A percentile compares a stretch with the other conserved stretches of the same genome.
These are phyloP conservation scores for Volvariella volvacea DNA, from an alignment of 1,284 basidiomycete genomes.

Conservation along the genomic window DNA sequence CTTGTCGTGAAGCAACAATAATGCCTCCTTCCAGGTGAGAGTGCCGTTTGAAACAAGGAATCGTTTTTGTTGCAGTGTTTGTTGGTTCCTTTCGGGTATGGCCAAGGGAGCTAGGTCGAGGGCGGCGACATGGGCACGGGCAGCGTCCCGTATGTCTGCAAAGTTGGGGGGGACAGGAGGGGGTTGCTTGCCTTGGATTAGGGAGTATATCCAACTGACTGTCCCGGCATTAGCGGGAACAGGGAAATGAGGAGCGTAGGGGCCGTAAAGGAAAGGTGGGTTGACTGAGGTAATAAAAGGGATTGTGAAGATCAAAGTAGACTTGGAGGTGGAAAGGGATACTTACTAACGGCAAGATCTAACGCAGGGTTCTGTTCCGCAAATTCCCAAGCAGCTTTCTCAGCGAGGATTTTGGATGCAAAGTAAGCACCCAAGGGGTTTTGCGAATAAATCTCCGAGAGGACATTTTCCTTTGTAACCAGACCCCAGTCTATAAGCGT, in stretches of 20 bases:
- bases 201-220: conserved; percentile 1
- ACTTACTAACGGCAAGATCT: conserved; percentile 14
- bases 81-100: conserved; percentile 14
- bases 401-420: conserved; percentile 17
- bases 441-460: conserved; percentile 9
- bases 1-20: background rate
- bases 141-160: conserved; percentile 23
- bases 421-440: conserved; percentile 13
- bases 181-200: background rate
- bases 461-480: conserved; percentile 14
- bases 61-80: background rate
- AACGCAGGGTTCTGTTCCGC: conserved; percentile 16
- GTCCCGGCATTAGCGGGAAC: conserved; percentile 11
- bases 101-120: conserved; percentile 10
- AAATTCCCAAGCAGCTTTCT: conserved; percentile 19
- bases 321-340: background rate
- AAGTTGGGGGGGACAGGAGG: conserved; percentile 8
- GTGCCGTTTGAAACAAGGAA: background rate
- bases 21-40: background rate
- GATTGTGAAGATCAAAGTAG: background rate
- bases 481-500: conserved; percentile 7
- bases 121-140: conserved; percentile 18
- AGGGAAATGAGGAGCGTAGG: conserved; percentile 13
- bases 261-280: conserved; percentile 18
- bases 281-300: conserved; percentile 11